These are phyloP conservation scores for Euphorbia peplus DNA, from an alignment of 345 rosid species.

Conservation along the genomic window DNA sequence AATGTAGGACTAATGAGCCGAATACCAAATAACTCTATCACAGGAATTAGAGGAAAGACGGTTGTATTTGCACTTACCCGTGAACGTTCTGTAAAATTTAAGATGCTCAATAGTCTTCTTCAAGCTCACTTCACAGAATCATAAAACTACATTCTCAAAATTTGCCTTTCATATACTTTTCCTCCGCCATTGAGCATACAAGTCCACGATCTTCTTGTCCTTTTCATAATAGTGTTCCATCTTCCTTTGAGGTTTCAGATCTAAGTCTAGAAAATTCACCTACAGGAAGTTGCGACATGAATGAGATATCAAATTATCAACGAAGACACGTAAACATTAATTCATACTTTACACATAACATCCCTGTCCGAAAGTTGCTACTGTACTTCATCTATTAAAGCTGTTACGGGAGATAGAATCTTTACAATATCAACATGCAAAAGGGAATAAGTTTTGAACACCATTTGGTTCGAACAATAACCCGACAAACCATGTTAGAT, in stretches of 20 bases:
- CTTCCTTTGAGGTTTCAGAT: conserved; percentile 72
- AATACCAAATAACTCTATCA: background rate
- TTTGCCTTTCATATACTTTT: conserved; percentile 21
- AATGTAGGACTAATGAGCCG: background rate
- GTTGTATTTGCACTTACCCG: conserved; percentile 22
- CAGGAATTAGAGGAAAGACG: background rate
- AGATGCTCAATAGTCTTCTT: background rate
- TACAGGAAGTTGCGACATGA: conserved; percentile 24
- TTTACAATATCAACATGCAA: background rate
- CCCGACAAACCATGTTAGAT: too few species aligned
- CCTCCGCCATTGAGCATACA: conserved; percentile 35
- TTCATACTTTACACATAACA: background rate
- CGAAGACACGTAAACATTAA: background rate
- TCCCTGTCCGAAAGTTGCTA: background rate
- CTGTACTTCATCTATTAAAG: background rate
- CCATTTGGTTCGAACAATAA: background rate
- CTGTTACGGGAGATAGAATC: background rate
- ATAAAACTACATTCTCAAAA: background rate
- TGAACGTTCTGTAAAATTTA: background rate
- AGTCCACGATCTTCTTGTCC: conserved; percentile 55
- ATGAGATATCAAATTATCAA: conserved; percentile 9
- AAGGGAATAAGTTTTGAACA: background rate
- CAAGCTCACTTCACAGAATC: conserved; percentile 18
- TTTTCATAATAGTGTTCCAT: conserved; percentile 61
- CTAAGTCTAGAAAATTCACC: conserved; percentile 80